Evolutionary conservation across 176 grass and related monocot species (phyloP).

Genomic region (Avena eriantha): DNA sequence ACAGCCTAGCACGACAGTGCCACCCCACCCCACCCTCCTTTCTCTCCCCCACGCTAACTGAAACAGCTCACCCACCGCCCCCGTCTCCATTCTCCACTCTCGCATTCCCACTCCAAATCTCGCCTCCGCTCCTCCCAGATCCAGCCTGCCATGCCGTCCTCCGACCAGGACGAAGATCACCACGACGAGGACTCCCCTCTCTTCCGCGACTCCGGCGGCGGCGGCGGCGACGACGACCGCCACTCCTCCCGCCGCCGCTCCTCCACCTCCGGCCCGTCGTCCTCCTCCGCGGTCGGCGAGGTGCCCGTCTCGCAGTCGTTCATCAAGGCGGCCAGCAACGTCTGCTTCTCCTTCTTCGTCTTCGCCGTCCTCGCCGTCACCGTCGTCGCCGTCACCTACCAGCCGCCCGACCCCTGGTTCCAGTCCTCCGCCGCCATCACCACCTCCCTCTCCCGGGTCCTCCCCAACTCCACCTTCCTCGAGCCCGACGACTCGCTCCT

Average conservation of each 20-base stretch:
- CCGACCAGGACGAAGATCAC: slow-evolving; percentile 31
- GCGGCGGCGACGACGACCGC: not conserved
- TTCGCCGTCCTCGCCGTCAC: slow-evolving; percentile 86
- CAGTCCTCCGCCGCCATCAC: slow-evolving; percentile 92
- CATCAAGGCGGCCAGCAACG: slow-evolving; percentile 80
- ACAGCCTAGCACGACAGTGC: not conserved
- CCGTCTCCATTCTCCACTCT: not conserved
- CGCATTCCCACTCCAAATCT: slow-evolving; percentile 9
- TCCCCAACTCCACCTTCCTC: slow-evolving; percentile 78
- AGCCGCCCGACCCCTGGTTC: slow-evolving; percentile 93
- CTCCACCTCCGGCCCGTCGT: not conserved
- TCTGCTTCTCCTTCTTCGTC: slow-evolving; percentile 91
- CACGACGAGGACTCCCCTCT: slow-evolving; percentile 36
- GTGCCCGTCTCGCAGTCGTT: slow-evolving; percentile 73
- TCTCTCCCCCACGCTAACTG: not conserved
- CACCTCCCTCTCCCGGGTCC: slow-evolving; percentile 60
- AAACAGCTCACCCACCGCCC: not conserved
- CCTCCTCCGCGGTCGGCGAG: slow-evolving; percentile 40
- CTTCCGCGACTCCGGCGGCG: not conserved
- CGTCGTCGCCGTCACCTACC: slow-evolving; percentile 93
- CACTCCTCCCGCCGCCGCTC: slow-evolving; percentile 1
- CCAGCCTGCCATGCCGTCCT: slow-evolving; percentile 35
- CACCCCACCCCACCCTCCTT: not conserved
- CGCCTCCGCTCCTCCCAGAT: not conserved
- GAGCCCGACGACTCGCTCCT: slow-evolving; percentile 82